A percentile compares a stretch with the other conserved stretches of the same genome.
Conservation (phyloP, 805 yeast genomes). For the Saccharomycopsis guyanensis region DNA sequence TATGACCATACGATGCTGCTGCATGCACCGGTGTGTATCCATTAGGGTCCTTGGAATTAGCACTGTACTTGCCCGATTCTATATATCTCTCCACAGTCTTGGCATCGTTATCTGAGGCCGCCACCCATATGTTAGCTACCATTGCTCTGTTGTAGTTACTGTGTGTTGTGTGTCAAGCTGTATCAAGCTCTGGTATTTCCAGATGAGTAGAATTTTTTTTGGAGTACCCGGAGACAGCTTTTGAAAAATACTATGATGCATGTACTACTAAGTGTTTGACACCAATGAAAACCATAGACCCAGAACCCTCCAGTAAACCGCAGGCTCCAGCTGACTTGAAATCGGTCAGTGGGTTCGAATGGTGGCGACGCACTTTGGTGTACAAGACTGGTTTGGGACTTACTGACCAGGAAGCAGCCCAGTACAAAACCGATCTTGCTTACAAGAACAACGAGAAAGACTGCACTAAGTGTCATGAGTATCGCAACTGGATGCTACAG, state of each 20-base stretch:
- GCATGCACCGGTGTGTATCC: conserved; percentile 98
- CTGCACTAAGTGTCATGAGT: conserved; percentile 65
- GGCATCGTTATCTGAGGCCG: conserved; percentile 79
- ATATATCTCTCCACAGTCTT: conserved; percentile 51
- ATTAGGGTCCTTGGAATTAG: conserved; percentile 78
- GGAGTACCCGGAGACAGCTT: too few relatives aligned
- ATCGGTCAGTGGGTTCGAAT: conserved; percentile 47
- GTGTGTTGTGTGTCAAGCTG: too few relatives aligned
- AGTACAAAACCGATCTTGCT: conserved; percentile 49
- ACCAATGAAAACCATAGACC: background rate
- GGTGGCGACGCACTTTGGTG: conserved; percentile 73
- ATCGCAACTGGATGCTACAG: conserved; percentile 70
- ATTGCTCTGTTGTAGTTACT: too few relatives aligned
- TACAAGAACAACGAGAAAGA: conserved; percentile 40
- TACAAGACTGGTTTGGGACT: conserved; percentile 68
- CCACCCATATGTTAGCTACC: conserved; percentile 77
- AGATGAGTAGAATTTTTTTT: background rate
- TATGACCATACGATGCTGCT: conserved; percentile 88
- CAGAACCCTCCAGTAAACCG: conserved; percentile 9
- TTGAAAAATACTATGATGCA: background rate
- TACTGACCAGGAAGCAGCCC: conserved; percentile 40
- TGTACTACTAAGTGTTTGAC: too few relatives aligned
- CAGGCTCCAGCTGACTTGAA: conserved; percentile 18
- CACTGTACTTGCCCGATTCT: conserved; percentile 41
- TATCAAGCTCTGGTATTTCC: background rate